Percentiles rank a stretch among this genome's conserved stretches.
Evolutionary conservation across 169 alveolate species (phyloP).

Genomic region (Plasmodium inui): DNA sequence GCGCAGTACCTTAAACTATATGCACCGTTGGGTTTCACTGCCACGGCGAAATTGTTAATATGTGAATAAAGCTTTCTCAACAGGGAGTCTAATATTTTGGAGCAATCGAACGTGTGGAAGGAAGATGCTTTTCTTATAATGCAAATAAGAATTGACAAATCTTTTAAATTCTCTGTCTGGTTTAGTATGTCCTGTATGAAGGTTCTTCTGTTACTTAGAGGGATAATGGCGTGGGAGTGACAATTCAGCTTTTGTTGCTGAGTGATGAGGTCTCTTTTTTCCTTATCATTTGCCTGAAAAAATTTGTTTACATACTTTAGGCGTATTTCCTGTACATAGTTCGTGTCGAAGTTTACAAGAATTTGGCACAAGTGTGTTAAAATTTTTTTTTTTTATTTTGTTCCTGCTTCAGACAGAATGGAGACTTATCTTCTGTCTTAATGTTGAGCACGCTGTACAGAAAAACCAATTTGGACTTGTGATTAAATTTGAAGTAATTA

Average conservation of each 20-base stretch:
- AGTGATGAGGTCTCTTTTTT: not conserved
- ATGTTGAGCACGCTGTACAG: slow-evolving; percentile 27
- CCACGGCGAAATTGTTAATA: not conserved
- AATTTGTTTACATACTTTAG: slow-evolving; percentile 9
- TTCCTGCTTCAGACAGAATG: not conserved
- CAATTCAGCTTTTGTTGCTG: not conserved
- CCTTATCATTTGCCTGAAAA: not conserved
- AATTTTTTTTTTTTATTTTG: slow-evolving; percentile 13
- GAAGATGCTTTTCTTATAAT: slow-evolving; percentile 44
- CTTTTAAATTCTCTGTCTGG: slow-evolving; percentile 36
- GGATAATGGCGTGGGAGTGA: not conserved
- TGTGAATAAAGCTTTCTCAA: slow-evolving; percentile 28
- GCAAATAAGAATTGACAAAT: slow-evolving; percentile 33
- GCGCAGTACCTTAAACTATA: not conserved
- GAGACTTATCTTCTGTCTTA: not conserved
- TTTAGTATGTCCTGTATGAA: slow-evolving; percentile 42
- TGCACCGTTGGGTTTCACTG: not conserved
- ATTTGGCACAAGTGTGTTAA: slow-evolving; percentile 45
- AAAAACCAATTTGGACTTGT: slow-evolving; percentile 47
- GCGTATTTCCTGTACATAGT: slow-evolving; percentile 40
- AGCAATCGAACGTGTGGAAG: slow-evolving; percentile 29
- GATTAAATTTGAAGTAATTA: slow-evolving; percentile 61
- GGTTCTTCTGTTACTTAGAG: slow-evolving; percentile 27
- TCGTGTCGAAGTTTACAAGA: slow-evolving; percentile 23
- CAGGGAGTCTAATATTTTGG: slow-evolving; percentile 23